Percentiles rank a stretch among this genome's conserved stretches.
phyloP scores from a whole-genome alignment of 345 rosid species.

The Crucihimalaya himalaica region DNA sequence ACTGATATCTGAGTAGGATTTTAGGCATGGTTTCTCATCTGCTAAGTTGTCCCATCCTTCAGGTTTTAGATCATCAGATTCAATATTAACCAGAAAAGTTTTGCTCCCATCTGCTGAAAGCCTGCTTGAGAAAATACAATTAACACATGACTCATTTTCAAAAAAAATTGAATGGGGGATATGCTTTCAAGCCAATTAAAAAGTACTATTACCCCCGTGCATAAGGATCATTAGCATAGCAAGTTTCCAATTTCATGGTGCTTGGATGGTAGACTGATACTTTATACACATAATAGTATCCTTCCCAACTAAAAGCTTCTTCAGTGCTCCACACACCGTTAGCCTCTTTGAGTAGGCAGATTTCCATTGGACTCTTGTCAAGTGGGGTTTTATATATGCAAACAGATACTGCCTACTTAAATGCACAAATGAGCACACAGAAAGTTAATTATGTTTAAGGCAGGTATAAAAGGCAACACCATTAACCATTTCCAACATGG shows the following conservation, averaged over 20 bases:
- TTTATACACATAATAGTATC: constrained; percentile 82
- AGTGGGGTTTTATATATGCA: constrained; percentile 54
- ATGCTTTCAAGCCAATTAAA: constrained; percentile 36
- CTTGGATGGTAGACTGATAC: constrained; percentile 81
- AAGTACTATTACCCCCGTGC: constrained; percentile 75
- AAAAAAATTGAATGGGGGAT: background rate
- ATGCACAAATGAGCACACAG: constrained; percentile 37
- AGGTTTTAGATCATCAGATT: constrained; percentile 64
- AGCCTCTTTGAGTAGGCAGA: constrained; percentile 53
- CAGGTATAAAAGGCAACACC: background rate
- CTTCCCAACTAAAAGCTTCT: constrained; percentile 78
- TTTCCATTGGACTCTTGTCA: constrained; percentile 55
- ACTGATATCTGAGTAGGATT: constrained; percentile 72
- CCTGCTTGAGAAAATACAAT: constrained; percentile 53
- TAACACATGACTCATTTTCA: constrained; percentile 22
- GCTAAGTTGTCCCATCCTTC: constrained; percentile 81
- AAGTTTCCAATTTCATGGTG: constrained; percentile 69
- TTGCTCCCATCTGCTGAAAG: constrained; percentile 83
- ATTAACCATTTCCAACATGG: constrained; percentile 1
- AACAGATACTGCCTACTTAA: constrained; percentile 62
- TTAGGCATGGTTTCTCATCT: constrained; percentile 61
- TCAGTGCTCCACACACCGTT: constrained; percentile 75
- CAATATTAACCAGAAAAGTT: constrained; percentile 71
- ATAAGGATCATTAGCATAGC: constrained; percentile 94
- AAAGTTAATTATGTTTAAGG: background rate